These are phyloP conservation scores for Russula sp. DNA, from an alignment of 768 basidiomycete genomes.

Conservation along the genomic window DNA sequence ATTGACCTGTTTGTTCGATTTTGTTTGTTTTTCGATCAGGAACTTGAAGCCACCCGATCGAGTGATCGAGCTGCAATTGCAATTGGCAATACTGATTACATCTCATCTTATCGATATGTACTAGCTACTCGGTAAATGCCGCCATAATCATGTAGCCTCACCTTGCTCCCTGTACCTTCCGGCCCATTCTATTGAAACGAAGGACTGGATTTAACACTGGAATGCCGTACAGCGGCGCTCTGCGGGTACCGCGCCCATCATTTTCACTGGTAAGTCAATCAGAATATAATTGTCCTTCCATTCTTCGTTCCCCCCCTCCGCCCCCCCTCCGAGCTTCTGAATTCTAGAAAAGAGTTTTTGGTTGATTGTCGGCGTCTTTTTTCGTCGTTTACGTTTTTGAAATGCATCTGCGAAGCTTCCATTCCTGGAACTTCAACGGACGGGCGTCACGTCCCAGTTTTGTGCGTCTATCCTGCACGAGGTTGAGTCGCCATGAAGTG, in stretches of 20 bases:
- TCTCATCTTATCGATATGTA: background rate
- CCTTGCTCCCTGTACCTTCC: background rate
- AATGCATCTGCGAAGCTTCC: conserved; percentile 63
- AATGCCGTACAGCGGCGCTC: conserved; percentile 6
- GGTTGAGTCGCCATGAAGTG: conserved; percentile 50
- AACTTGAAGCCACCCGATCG: background rate
- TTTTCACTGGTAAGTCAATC: conserved; percentile 59
- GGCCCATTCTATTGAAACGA: background rate
- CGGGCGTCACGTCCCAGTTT: conserved; percentile 72
- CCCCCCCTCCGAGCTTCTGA: background rate
- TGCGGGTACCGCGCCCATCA: conserved; percentile 27
- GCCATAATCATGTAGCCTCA: background rate
- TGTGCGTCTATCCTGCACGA: conserved; percentile 63
- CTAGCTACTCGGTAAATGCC: too few species aligned
- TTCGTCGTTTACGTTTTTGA: conserved; percentile 74
- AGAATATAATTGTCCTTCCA: background rate
- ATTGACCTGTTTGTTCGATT: too few species aligned
- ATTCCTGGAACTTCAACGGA: conserved; percentile 66
- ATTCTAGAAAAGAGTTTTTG: background rate
- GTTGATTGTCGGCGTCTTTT: background rate
- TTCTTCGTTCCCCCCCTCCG: too few species aligned
- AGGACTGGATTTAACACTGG: too few species aligned
- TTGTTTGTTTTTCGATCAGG: too few species aligned
- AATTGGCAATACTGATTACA: too few species aligned
- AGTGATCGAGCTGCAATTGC: background rate